These are phyloP conservation scores for Mucor plumbeus DNA, from an alignment of 371 early-diverging fungal species.

Conservation along the genomic window DNA sequence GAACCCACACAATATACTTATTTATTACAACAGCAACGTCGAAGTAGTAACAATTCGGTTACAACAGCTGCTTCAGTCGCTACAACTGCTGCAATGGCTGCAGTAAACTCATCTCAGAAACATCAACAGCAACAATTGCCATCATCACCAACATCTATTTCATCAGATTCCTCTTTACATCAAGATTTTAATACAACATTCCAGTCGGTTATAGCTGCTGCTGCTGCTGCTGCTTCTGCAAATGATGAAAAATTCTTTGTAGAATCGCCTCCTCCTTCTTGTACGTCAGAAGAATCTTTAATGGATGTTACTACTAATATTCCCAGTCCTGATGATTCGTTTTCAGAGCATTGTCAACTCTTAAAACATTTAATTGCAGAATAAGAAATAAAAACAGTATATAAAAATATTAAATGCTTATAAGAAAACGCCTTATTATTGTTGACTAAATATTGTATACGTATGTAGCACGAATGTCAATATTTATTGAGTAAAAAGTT, in stretches of 20 bases:
- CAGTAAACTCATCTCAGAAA: constrained; percentile 4
- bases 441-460: no score
- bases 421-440: no score
- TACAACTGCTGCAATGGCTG: constrained; percentile 25
- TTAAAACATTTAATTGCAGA: constrained; percentile 2
- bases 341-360: constrained; percentile 3
- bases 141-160: neutral
- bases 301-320: constrained; percentile 1
- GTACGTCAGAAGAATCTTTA: neutral
- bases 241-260: neutral
- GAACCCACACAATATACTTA: neutral
- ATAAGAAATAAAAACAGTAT: no score
- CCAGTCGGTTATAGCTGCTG: neutral
- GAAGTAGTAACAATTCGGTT: neutral
- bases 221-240: neutral
- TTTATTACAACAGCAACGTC: neutral
- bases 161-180: neutral
- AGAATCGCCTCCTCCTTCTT: neutral
- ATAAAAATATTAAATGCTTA: no score
- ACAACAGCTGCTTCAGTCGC: constrained; percentile 23
- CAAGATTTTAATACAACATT: neutral
- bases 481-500: no score
- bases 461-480: no score
- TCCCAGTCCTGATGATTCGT: constrained; percentile 1
- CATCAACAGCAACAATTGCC: neutral